A percentile compares a stretch with the other conserved stretches of the same genome.
phyloP scores from a whole-genome alignment of 208 protist genomes.

The Leishmania martiniquensis region DNA sequence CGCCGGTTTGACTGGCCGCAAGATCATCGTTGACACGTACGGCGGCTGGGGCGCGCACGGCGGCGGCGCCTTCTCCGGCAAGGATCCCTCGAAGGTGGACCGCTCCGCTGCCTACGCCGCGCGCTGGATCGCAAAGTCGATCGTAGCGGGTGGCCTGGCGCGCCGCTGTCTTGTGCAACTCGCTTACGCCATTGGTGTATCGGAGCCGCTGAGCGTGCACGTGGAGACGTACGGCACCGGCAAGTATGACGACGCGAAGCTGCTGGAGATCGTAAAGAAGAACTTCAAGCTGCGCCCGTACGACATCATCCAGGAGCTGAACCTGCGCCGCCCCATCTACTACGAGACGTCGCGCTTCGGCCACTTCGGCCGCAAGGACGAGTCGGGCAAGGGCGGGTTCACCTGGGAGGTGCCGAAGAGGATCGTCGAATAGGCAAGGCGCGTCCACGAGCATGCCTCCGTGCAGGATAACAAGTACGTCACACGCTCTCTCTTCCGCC shows the following conservation, averaged over 20 bases:
- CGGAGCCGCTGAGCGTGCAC: conserved; percentile 97
- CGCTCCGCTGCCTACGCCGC: conserved; percentile 99
- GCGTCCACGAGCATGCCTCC: background rate
- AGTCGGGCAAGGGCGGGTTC: conserved; percentile 91
- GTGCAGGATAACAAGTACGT: background rate
- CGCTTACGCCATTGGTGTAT: conserved; percentile 99
- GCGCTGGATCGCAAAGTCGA: conserved; percentile 99
- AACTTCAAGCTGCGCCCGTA: conserved; percentile 99
- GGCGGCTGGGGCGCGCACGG: conserved; percentile 99
- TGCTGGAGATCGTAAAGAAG: conserved; percentile 93
- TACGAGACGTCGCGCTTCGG: conserved; percentile 97
- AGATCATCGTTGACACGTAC: conserved; percentile 99
- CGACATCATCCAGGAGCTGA: conserved; percentile 96
- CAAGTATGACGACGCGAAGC: conserved; percentile 74
- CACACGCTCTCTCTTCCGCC: background rate
- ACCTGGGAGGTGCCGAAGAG: conserved; percentile 98
- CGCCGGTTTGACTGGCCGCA: conserved; percentile 99
- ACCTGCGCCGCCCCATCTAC: conserved; percentile 97
- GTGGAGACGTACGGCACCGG: conserved; percentile 99
- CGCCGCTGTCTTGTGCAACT: conserved; percentile 98
- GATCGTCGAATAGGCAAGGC: conserved; percentile 73
- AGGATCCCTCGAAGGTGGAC: conserved; percentile 99
- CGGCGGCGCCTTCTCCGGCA: conserved; percentile 99
- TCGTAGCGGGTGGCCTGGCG: conserved; percentile 95
- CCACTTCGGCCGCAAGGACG: conserved; percentile 98